phyloP scores from a whole-genome alignment of 2,329 filamentous ascomycete species.

The Boeremia lycopersici region DNA sequence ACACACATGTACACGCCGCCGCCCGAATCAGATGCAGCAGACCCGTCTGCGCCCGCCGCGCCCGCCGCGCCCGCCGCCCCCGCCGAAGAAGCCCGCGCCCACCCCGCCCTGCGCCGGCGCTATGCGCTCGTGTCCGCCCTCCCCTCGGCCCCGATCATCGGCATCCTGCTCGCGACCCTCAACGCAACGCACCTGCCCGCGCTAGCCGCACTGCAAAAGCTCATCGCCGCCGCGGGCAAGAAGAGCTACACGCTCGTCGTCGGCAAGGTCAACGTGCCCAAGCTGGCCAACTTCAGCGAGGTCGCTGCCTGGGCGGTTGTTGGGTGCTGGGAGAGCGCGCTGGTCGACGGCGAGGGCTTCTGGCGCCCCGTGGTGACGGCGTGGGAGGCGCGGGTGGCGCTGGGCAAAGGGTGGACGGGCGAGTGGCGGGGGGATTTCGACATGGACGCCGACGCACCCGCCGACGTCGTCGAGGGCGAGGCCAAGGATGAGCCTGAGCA shows the following conservation, averaged over 20 bases:
- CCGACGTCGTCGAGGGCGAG: slow-evolving; percentile 20
- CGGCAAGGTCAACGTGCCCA: slow-evolving; percentile 93
- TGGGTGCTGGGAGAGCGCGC: slow-evolving; percentile 95
- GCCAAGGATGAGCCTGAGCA: too few species aligned
- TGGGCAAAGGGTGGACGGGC: slow-evolving; percentile 83
- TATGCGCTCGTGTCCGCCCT: slow-evolving; percentile 86
- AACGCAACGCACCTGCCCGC: slow-evolving; percentile 85
- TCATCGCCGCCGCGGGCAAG: slow-evolving; percentile 82
- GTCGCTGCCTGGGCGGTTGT: slow-evolving; percentile 97
- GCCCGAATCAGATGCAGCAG: too few species aligned
- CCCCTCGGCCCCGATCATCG: slow-evolving; percentile 81
- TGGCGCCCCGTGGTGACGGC: slow-evolving; percentile 92
- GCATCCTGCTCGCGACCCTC: slow-evolving; percentile 94
- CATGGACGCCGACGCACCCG: slow-evolving; percentile 11
- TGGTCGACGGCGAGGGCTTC: slow-evolving; percentile 88
- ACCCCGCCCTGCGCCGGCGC: slow-evolving; percentile 74
- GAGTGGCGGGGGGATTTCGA: slow-evolving; percentile 78
- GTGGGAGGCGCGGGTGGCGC: slow-evolving; percentile 82
- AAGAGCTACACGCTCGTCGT: slow-evolving; percentile 97
- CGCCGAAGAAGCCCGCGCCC: slow-evolving; percentile 57
- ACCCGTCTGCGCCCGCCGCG: too few species aligned
- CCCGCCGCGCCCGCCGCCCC: too few species aligned
- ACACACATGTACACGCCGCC: slow-evolving; percentile 75
- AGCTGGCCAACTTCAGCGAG: slow-evolving; percentile 95
- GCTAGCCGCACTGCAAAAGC: slow-evolving; percentile 72